Evolutionary conservation across 768 basidiomycete genomes (phyloP), one percentile per base, ranked within the genome.

Genomic region (Amanita rubescens): DNA sequence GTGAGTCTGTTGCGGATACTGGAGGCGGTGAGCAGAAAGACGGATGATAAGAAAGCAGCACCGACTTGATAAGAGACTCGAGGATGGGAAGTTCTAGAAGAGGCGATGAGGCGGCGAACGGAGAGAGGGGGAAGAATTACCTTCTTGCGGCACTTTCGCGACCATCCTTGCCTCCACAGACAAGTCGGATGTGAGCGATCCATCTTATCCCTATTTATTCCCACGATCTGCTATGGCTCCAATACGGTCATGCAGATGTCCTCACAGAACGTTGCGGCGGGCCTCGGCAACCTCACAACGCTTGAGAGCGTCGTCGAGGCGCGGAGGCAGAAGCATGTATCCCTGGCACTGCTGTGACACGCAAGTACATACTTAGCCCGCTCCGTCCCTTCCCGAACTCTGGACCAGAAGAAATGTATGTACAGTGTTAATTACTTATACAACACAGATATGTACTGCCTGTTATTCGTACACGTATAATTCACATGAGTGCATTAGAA

Each of bases 1-100:
- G 94, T 95, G 45, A 99, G 81, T 58, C 95, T 83, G 70, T 96
- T 95, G 54, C 95, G 84, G 67, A 97, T 94, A 70, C 91, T 95
- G 67, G 15, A 57, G 50, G 57, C 54, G 30, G 59, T 61, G 63
- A 56, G 32, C 32, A 51, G 27, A 24, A 33, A 19, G 53, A 53
- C 33, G 65, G 25, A 60, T 59, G n/a, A 50, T 51, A n/a, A 33
- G 49, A 54, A 51, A 54, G 58, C n/a, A n/a, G n/a, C n/a, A 32
- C 19, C 51, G 65, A 93, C 93, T 90, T 88, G 70, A 96, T 93
- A 60, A 98, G 82, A 27, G 88, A 79, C 77, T 98, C 95, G 63
- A 98, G 85, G 68, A 98, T 91, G 55, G 90, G 85, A 58, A 94
- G 76, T 74, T 98, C 95, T 85, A n/a, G n/a, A n/a, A n/a, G n/a